phyloP scores from a whole-genome alignment of 2,329 filamentous ascomycete species.

The Colletotrichum cuscutae region DNA sequence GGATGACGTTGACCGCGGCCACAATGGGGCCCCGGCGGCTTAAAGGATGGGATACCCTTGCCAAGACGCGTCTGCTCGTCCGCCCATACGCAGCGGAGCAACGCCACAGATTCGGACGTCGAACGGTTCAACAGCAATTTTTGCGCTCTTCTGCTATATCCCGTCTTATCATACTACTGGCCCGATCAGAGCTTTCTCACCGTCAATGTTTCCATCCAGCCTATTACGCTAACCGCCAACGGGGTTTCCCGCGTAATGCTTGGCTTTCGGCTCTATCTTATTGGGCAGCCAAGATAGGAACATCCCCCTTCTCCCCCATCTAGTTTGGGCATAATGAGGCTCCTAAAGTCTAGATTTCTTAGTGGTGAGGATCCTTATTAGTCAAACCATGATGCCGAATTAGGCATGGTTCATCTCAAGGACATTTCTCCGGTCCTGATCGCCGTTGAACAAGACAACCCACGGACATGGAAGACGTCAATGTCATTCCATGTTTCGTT shows the following conservation, averaged over 20 bases:
- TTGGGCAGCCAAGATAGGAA: neutral
- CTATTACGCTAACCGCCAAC: slow-evolving; percentile 2
- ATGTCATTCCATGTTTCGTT: neutral
- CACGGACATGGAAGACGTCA: slow-evolving; percentile 9
- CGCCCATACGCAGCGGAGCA: slow-evolving; percentile 10
- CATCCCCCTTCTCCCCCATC: neutral
- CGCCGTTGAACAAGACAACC: neutral
- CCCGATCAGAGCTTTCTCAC: slow-evolving; percentile 12
- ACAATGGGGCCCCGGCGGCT: neutral
- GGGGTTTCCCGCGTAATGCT: neutral
- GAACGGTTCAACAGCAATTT: neutral
- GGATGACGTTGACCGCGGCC: slow-evolving; percentile 24
- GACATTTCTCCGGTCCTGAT: neutral
- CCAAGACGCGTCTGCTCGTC: slow-evolving; percentile 12
- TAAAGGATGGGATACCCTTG: slow-evolving; percentile 16
- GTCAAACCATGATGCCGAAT: neutral
- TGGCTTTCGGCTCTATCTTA: slow-evolving; percentile 9
- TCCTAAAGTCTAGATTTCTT: neutral
- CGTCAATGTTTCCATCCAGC: slow-evolving; percentile 8
- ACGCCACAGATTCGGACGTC: slow-evolving; percentile 6
- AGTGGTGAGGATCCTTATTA: neutral
- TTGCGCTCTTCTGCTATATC: neutral
- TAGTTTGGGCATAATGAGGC: neutral
- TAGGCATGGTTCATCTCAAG: neutral
- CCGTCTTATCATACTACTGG: neutral